Evolutionary conservation across 257 asterid genomes (phyloP).

Genomic region (Jacaranda copaia): DNA sequence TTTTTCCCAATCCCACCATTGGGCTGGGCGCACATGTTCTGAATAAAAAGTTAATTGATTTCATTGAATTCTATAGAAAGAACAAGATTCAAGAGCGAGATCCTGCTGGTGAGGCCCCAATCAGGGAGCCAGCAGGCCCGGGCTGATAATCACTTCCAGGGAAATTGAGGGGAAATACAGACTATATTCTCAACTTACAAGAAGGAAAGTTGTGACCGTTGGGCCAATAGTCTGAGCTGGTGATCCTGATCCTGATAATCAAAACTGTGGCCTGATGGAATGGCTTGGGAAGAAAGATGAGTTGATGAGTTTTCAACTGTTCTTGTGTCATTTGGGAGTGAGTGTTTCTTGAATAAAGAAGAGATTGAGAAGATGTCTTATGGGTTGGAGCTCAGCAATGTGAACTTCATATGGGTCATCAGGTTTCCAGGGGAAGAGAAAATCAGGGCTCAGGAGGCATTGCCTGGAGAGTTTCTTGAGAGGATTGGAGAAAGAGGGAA

Average conservation of each 20-base stretch:
- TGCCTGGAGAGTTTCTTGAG: constrained; percentile 35
- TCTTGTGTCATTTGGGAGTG: constrained; percentile 47
- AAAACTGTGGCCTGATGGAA: not conserved
- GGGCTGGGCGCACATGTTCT: not conserved
- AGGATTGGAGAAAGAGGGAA: constrained; percentile 36
- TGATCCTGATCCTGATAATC: not conserved
- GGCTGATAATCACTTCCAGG: not conserved
- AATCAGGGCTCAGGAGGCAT: not conserved
- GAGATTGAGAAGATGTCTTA: constrained; percentile 33
- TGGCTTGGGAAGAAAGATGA: constrained; percentile 32
- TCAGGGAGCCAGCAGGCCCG: not conserved
- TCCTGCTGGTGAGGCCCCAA: not conserved
- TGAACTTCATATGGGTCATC: constrained; percentile 44
- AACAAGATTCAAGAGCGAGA: not conserved
- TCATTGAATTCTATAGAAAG: not conserved
- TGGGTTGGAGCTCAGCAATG: constrained; percentile 34
- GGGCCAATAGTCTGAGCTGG: not conserved
- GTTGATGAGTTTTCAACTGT: constrained; percentile 34
- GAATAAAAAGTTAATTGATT: not conserved
- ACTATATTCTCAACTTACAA: not conserved
- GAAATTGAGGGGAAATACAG: not conserved
- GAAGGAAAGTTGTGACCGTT: not conserved
- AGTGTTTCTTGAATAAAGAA: constrained; percentile 25
- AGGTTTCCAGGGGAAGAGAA: constrained; percentile 28
- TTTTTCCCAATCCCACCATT: not conserved